Evolutionary conservation across 2,329 filamentous ascomycete species (phyloP).

Genomic region (Whalleya microplaca): DNA sequence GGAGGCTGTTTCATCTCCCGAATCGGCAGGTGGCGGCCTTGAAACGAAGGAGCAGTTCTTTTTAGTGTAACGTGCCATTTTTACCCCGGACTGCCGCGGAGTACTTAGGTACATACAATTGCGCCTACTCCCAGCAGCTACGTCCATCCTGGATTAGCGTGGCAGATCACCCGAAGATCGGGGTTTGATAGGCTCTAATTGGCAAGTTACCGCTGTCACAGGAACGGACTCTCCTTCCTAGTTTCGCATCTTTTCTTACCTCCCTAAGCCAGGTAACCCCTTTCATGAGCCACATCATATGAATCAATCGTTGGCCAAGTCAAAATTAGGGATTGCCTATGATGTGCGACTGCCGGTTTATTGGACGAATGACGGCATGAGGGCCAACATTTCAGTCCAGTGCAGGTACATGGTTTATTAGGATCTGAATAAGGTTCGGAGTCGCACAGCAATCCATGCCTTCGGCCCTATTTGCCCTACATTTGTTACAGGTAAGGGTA

Average conservation of each 20-base stretch:
- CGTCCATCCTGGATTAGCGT: not conserved
- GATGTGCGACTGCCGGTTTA: not conserved
- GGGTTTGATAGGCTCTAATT: not conserved
- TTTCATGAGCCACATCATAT: not conserved
- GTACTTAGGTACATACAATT: too few species aligned
- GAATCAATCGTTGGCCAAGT: not conserved
- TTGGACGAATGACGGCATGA: not conserved
- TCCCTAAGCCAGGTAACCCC: not conserved
- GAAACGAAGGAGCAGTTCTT: slow-evolving; percentile 32
- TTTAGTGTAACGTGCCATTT: slow-evolving; percentile 30
- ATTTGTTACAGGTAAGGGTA: too few species aligned
- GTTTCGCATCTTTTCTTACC: not conserved
- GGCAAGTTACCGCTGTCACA: not conserved
- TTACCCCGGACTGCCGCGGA: slow-evolving; percentile 21
- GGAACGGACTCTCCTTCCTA: not conserved
- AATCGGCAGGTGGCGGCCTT: slow-evolving; percentile 34
- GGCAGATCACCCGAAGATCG: not conserved
- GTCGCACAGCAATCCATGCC: not conserved
- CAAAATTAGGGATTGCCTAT: not conserved
- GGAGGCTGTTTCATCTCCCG: slow-evolving; percentile 24
- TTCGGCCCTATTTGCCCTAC: too few species aligned
- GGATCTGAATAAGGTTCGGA: not conserved
- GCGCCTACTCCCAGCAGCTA: too few species aligned
- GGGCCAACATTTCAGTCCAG: too few species aligned
- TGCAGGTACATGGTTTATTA: not conserved